A percentile compares a stretch with the other conserved stretches of the same genome.
These are phyloP conservation scores for Alternaria atra DNA, from an alignment of 2,329 filamentous ascomycete species.

Conservation along the genomic window DNA sequence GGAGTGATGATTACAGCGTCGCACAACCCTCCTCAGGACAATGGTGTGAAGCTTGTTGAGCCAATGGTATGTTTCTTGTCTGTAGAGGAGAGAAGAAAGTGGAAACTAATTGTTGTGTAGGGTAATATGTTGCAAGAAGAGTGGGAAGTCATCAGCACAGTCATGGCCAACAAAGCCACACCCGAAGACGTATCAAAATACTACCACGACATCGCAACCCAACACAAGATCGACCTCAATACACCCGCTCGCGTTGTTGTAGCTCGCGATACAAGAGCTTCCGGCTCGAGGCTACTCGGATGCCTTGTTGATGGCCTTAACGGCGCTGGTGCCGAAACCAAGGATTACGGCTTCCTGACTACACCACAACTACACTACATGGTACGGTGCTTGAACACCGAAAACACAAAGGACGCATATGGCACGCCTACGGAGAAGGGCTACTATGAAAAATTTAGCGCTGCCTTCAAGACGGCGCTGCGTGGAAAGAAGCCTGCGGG, in stretches of 20 bases:
- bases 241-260: constrained; percentile 83
- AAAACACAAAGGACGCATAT: constrained; percentile 86
- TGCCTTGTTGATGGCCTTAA: constrained; percentile 82
- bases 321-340: constrained; percentile 75
- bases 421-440: constrained; percentile 88
- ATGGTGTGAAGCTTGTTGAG: constrained; percentile 84
- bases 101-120: constrained; percentile 50
- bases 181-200: constrained; percentile 78
- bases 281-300: constrained; percentile 81
- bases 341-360: constrained; percentile 90
- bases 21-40: constrained; percentile 71
- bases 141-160: constrained; percentile 90
- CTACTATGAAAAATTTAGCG: constrained; percentile 91
- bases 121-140: constrained; percentile 92
- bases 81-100: neutral
- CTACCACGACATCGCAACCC: constrained; percentile 74
- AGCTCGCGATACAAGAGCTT: constrained; percentile 91
- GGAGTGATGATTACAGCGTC: constrained; percentile 80
- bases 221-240: constrained; percentile 69
- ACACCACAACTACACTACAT: constrained; percentile 99
- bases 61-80: constrained; percentile 69
- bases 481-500: constrained; percentile 75
- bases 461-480: constrained; percentile 85
- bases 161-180: constrained; percentile 82
- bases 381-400: constrained; percentile 91